phyloP scores from a whole-genome alignment of 345 rosid genomes.

The Cardamine resedifolia region DNA sequence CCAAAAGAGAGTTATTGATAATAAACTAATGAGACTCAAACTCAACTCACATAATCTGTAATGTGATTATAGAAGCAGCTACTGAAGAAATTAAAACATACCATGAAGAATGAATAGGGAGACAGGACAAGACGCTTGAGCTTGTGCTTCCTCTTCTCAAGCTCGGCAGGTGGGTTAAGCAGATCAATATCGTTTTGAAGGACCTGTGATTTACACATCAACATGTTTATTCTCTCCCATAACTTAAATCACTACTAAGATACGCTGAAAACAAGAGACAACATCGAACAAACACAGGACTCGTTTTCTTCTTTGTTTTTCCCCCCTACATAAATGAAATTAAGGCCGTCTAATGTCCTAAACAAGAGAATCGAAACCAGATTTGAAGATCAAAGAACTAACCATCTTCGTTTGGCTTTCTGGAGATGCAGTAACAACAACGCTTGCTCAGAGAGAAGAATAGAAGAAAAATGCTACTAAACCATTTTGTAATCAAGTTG shows the following conservation, averaged over 20 bases:
- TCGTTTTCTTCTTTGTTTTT: too few species aligned
- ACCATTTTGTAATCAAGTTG: too few species aligned
- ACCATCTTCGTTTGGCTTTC: slow-evolving; percentile 26
- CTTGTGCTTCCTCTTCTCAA: slow-evolving; percentile 76
- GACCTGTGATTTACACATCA: slow-evolving; percentile 36
- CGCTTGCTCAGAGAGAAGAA: too few species aligned
- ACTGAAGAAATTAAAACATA: too few species aligned
- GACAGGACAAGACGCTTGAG: slow-evolving; percentile 76
- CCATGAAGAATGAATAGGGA: slow-evolving; percentile 73
- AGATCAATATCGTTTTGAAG: slow-evolving; percentile 69
- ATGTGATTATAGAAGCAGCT: too few species aligned
- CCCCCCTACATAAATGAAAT: too few species aligned
- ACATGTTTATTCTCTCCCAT: neutral
- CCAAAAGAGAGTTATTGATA: neutral
- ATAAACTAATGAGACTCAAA: neutral
- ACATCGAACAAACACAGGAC: neutral
- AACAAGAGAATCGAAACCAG: neutral
- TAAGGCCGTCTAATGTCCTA: neutral
- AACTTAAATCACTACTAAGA: neutral
- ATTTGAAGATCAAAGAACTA: slow-evolving; percentile 1
- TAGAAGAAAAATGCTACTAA: too few species aligned
- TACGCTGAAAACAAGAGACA: neutral
- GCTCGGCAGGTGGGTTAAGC: slow-evolving; percentile 69
- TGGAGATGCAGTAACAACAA: too few species aligned
- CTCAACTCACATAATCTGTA: too few species aligned